Percentiles rank a stretch among this genome's conserved stretches.
Conservation (phyloP, 192 early-diverging fungal species). For the Backusella liffmaniae region DNA sequence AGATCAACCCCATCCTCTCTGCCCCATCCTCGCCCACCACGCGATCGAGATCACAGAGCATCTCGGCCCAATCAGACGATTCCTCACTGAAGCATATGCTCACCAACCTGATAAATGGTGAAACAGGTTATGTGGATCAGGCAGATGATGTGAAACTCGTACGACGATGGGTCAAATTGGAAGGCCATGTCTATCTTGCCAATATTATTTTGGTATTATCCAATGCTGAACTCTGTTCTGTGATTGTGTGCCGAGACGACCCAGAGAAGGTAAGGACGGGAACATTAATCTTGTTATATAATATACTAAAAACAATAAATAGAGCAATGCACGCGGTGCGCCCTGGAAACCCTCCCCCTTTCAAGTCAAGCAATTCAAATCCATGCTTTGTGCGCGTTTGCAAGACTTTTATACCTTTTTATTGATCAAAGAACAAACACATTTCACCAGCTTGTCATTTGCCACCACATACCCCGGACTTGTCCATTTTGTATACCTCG, state of each 20-base stretch:
- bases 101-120: constrained; percentile 6
- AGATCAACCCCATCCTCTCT: background rate
- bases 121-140: background rate
- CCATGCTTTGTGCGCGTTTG: background rate
- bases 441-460: constrained; percentile 35
- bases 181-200: constrained; percentile 1
- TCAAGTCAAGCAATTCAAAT: constrained; percentile 18
- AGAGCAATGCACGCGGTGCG: background rate
- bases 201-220: background rate
- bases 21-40: constrained; percentile 11
- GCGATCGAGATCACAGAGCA: constrained; percentile 11
- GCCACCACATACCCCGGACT: constrained; percentile 27
- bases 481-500: constrained; percentile 31
- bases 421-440: constrained; percentile 28
- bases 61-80: constrained; percentile 2
- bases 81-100: constrained; percentile 15
- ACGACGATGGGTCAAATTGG: constrained; percentile 18
- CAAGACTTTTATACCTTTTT: constrained; percentile 28
- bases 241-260: constrained; percentile 20
- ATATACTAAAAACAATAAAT: no score
- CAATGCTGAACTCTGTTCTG: constrained; percentile 5
- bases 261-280: background rate
- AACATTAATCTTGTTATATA: no score
- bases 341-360: constrained; percentile 1
- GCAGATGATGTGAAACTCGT: constrained; percentile 19